Percentiles rank a stretch among this genome's conserved stretches.
Evolutionary conservation across 768 basidiomycete genomes (phyloP).

Genomic region (Botryobasidium botryosum): DNA sequence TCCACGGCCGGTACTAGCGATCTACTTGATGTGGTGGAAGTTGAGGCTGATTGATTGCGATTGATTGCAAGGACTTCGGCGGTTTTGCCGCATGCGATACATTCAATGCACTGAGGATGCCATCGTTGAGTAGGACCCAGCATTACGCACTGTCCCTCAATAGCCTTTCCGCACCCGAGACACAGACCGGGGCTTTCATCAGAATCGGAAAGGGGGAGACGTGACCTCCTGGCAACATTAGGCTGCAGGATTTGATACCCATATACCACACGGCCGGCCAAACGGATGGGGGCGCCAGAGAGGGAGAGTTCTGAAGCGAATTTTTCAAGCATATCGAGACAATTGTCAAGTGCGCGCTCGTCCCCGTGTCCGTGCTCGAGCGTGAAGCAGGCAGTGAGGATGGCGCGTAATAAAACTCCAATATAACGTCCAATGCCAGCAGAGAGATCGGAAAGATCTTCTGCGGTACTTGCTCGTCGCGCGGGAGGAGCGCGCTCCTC

Average conservation of each 20-base stretch:
- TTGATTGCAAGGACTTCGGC: constrained; percentile 37
- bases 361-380: constrained; percentile 81
- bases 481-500: constrained; percentile 53
- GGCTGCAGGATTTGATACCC: constrained; percentile 86
- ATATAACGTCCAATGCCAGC: constrained; percentile 98
- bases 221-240: constrained; percentile 78
- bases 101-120: constrained; percentile 88
- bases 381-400: constrained; percentile 86
- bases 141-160: constrained; percentile 94
- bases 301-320: constrained; percentile 76
- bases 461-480: constrained; percentile 90
- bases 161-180: constrained; percentile 70
- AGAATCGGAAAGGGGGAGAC: constrained; percentile 32
- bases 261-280: constrained; percentile 78
- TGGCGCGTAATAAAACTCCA: constrained; percentile 96
- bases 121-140: constrained; percentile 89
- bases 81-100: constrained; percentile 57
- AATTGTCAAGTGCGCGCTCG: constrained; percentile 67
- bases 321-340: constrained; percentile 84
- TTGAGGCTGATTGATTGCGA: constrained; percentile 25
- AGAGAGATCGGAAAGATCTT: constrained; percentile 92
- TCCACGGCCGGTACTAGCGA: constrained; percentile 26
- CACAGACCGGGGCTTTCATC: constrained; percentile 79
- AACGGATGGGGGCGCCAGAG: constrained; percentile 41
- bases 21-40: constrained; percentile 25